Percentiles rank a stretch among this genome's conserved stretches.
These are phyloP conservation scores for Ramaria sp. DNA, from an alignment of 768 basidiomycete genomes.

Conservation along the genomic window DNA sequence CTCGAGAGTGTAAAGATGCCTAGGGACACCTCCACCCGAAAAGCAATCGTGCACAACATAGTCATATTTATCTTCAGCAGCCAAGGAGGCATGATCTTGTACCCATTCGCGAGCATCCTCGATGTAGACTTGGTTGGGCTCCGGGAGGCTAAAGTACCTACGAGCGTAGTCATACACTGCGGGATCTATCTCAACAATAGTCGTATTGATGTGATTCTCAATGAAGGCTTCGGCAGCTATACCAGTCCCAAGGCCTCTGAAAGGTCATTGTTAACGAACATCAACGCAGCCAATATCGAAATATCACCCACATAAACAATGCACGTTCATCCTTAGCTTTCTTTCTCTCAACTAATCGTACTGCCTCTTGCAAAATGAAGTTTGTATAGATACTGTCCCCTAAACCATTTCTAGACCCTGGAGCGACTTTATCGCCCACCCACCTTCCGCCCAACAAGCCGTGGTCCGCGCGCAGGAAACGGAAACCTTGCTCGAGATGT, in stretches of 20 bases:
- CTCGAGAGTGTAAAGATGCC: constrained; percentile 72
- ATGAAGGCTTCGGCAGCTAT: constrained; percentile 69
- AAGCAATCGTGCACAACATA: constrained; percentile 87
- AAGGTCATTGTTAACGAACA: constrained; percentile 7
- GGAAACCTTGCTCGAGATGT: constrained; percentile 23
- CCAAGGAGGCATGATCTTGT: constrained; percentile 24
- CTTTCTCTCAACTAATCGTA: constrained; percentile 41
- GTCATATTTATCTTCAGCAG: constrained; percentile 37
- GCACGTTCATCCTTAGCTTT: constrained; percentile 36
- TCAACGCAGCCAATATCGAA: constrained; percentile 11
- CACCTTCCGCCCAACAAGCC: constrained; percentile 63
- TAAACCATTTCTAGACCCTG: constrained; percentile 30
- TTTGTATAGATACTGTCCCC: constrained; percentile 78
- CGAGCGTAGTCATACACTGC: constrained; percentile 78
- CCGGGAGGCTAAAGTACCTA: constrained; percentile 67
- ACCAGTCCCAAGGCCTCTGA: constrained; percentile 82
- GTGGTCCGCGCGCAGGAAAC: constrained; percentile 43
- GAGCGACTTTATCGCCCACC: constrained; percentile 41
- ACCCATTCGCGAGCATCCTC: constrained; percentile 72
- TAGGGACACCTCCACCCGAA: constrained; percentile 85
- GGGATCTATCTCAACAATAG: constrained; percentile 90
- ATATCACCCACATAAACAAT: constrained; percentile 52
- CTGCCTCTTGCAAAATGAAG: constrained; percentile 83
- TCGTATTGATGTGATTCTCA: constrained; percentile 56
- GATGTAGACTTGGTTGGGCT: constrained; percentile 52